Evolutionary conservation across 2,329 filamentous ascomycete genomes (phyloP).

Genomic region (Pseudocercospora crystallina): DNA sequence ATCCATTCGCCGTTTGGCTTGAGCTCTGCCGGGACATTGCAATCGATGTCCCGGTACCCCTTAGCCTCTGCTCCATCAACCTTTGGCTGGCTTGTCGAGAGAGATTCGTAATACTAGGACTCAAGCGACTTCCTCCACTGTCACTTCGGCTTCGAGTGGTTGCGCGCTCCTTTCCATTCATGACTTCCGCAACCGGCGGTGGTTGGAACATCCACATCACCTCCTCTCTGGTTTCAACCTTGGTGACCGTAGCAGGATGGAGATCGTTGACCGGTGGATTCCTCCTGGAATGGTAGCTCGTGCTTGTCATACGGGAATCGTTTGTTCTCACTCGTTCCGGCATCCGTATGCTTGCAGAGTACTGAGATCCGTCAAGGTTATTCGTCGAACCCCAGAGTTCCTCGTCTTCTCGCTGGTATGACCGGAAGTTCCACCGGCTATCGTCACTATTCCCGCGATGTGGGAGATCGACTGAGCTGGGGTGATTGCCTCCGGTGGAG

Average conservation of each 20-base stretch:
- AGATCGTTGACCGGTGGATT: conserved; percentile 67
- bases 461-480: conserved; percentile 26
- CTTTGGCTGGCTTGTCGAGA: conserved; percentile 41
- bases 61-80: conserved; percentile 36
- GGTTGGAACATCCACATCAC: conserved; percentile 92
- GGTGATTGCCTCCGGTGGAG: conserved; percentile 41
- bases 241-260: conserved; percentile 54
- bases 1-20: conserved; percentile 23
- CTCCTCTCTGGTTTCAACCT: conserved; percentile 51
- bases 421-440: conserved; percentile 70
- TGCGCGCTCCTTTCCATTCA: conserved; percentile 80
- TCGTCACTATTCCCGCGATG: conserved; percentile 34
- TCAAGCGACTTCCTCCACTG: conserved; percentile 43
- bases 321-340: conserved; percentile 24
- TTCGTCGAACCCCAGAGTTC: conserved; percentile 69
- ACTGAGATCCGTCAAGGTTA: conserved; percentile 22
- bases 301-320: conserved; percentile 15
- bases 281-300: conserved; percentile 34
- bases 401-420: conserved; percentile 86
- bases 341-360: conserved; percentile 39
- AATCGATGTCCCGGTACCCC: conserved; percentile 31
- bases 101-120: conserved; percentile 19
- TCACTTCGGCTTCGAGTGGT: conserved; percentile 55
- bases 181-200: conserved; percentile 82
- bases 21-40: conserved; percentile 39